Evolutionary conservation across 768 basidiomycete species (phyloP), one percentile per base, ranked within the genome.

Genomic region (Mrakia blollopis): DNA sequence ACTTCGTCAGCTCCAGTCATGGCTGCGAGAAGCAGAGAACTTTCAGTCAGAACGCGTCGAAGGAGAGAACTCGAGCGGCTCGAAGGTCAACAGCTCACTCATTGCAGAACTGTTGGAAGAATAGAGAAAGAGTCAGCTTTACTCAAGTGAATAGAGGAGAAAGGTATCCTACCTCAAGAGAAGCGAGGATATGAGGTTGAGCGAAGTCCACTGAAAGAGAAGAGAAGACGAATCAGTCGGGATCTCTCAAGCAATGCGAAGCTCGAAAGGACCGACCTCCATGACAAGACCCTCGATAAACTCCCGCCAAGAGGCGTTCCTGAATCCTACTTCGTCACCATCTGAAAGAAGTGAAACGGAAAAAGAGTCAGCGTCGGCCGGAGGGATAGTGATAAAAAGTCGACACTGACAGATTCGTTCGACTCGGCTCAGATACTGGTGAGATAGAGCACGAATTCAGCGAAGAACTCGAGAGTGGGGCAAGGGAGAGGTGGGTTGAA

Each of bases 1-100:
- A 63, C 62, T 30, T 63, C 62, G 62, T 63, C 62, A 1, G 62
- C 62, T 32, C 62, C 62, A 35, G 62, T 63, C 62, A 63, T 63
- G 13, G 62, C 62, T 63, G 62, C 8, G 21, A 37, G 6, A 37
- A 37, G 62, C 16, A 35, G 32, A 23, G 13, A 16, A 63, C 5
- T 14, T n/a, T 21, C 61, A 9, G 28, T 32, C 30, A 37, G 18
- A 1, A 37, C 16, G 25, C 32, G 62, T 32, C 30, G 35, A 63
- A 28, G 60, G 14, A 28, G 25, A 32, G 25, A n/a, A 63, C 9
- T 32, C 30, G 35, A 63, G 35, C 25, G 30, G 62, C 18, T 28
- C 25, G 35, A 63, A 5, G n/a, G 14, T 28, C n/a, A 28, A 16
- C 1, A 16, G 18, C 62, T 32, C 62, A 63, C 62, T 63, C 62